A percentile compares a stretch with the other conserved stretches of the same genome.
These are phyloP conservation scores for Arthroderma uncinatum DNA, from an alignment of 2,329 filamentous ascomycete species.

Conservation along the genomic window DNA sequence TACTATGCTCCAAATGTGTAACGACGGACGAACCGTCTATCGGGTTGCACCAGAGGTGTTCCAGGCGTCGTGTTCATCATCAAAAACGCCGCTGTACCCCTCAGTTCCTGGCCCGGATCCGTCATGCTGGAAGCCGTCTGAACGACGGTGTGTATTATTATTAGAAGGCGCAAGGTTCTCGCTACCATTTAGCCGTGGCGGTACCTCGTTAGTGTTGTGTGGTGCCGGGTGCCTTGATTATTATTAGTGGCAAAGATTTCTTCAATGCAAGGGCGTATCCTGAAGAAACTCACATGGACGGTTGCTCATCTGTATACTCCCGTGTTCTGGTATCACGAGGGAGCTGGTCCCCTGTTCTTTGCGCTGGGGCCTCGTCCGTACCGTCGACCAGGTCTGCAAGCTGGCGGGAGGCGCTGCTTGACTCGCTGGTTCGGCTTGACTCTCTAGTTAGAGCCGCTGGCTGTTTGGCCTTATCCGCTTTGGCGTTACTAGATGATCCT, in stretches of 20 bases:
- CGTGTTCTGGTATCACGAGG: slow-evolving; percentile 39
- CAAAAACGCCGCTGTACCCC: slow-evolving; percentile 15
- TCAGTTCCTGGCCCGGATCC: neutral
- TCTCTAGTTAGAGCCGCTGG: slow-evolving; percentile 1
- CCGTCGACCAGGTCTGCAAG: slow-evolving; percentile 58
- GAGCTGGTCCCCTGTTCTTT: slow-evolving; percentile 50
- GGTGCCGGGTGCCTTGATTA: neutral
- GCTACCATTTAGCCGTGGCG: neutral
- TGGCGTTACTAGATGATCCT: neutral
- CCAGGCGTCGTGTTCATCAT: slow-evolving; percentile 26
- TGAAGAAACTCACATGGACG: slow-evolving; percentile 12
- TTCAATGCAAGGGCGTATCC: neutral
- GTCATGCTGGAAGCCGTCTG: neutral
- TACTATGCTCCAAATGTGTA: slow-evolving; percentile 2
- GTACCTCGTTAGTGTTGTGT: neutral
- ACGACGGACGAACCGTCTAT: neutral
- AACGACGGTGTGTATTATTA: neutral
- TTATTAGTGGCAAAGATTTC: neutral
- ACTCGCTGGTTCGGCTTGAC: slow-evolving; percentile 29
- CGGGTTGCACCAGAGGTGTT: slow-evolving; percentile 11
- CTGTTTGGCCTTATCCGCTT: neutral
- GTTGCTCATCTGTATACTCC: slow-evolving; percentile 46
- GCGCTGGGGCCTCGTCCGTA: slow-evolving; percentile 52
- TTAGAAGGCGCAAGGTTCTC: neutral
- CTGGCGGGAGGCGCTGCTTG: slow-evolving; percentile 44